Evolutionary conservation across 495 filamentous ascomycete genomes (phyloP).

Genomic region (Parmelia sp.): DNA sequence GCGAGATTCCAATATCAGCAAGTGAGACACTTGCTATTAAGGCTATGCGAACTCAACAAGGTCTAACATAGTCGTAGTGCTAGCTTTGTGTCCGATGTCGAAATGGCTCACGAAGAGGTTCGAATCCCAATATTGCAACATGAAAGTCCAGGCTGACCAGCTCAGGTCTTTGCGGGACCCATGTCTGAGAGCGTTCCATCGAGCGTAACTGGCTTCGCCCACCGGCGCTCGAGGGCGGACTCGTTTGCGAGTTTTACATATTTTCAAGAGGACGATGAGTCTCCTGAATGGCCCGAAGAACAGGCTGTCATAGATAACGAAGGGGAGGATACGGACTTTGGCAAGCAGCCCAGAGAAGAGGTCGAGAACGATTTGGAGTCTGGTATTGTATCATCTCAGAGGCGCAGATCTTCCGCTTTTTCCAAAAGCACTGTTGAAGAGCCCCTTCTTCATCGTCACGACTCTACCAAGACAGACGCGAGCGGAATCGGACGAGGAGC

Average conservation of each 20-base stretch:
- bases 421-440: slow-evolving; percentile 59
- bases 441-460: slow-evolving; percentile 61
- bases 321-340: slow-evolving; percentile 48
- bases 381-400: slow-evolving; percentile 26
- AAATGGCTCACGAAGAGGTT: slow-evolving; percentile 97
- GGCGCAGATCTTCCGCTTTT: slow-evolving; percentile 49
- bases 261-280: slow-evolving; percentile 58
- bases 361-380: slow-evolving; percentile 34
- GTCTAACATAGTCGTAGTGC: slow-evolving; percentile 36
- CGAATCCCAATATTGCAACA: slow-evolving; percentile 17
- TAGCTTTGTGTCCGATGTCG: slow-evolving; percentile 89
- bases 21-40: slow-evolving; percentile 34
- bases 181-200: slow-evolving; percentile 92
- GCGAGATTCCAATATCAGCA: slow-evolving; percentile 71
- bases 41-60: background rate
- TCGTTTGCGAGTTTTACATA: slow-evolving; percentile 88
- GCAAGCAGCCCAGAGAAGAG: slow-evolving; percentile 38
- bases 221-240: slow-evolving; percentile 66
- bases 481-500: slow-evolving; percentile 51
- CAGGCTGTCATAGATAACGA: slow-evolving; percentile 46
- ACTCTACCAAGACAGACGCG: slow-evolving; percentile 50
- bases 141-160: slow-evolving; percentile 9
- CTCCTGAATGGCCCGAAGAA: slow-evolving; percentile 45
- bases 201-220: slow-evolving; percentile 78
- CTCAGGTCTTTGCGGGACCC: slow-evolving; percentile 82